Percentiles rank a stretch among this genome's conserved stretches.
phyloP scores from a whole-genome alignment of 441 rosid genomes.

The Bocquillonia castaneifolia region DNA sequence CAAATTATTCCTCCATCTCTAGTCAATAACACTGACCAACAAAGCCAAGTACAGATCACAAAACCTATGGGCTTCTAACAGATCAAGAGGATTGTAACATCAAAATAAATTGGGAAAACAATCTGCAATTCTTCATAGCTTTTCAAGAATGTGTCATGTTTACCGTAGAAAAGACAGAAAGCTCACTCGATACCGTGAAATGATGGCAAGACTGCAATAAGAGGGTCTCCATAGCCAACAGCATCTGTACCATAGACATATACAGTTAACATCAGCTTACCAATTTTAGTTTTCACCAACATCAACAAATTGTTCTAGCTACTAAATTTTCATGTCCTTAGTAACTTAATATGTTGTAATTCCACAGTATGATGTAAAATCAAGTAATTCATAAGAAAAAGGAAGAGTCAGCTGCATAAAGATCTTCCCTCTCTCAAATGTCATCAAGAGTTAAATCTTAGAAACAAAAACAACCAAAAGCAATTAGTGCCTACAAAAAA shows the following conservation, averaged over 20 bases:
- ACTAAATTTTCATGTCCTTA: neutral
- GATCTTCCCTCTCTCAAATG: neutral
- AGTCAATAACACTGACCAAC: slow-evolving; percentile 10
- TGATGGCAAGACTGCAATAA: slow-evolving; percentile 80
- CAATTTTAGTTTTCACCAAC: neutral
- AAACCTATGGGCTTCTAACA: slow-evolving; percentile 12
- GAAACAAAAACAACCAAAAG: neutral
- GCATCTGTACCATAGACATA: slow-evolving; percentile 44
- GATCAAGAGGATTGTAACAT: slow-evolving; percentile 13
- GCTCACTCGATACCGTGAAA: slow-evolving; percentile 57
- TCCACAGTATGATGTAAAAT: neutral
- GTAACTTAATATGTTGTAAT: neutral
- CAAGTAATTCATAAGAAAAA: neutral
- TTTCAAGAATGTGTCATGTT: slow-evolving; percentile 14
- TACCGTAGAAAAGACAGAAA: slow-evolving; percentile 12
- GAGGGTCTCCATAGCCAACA: slow-evolving; percentile 82
- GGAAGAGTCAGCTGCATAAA: neutral
- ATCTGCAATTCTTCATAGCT: slow-evolving; percentile 18
- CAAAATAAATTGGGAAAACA: slow-evolving; percentile 1
- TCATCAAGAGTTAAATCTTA: neutral
- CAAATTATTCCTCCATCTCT: slow-evolving; percentile 16
- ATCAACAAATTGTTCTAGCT: neutral
- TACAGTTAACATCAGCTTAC: neutral
- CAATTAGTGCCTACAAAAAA: no score
- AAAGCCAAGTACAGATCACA: slow-evolving; percentile 8